These are phyloP conservation scores for Aspergillus oerlinghausenensis DNA, from an alignment of 2,329 filamentous ascomycete genomes.

Conservation along the genomic window DNA sequence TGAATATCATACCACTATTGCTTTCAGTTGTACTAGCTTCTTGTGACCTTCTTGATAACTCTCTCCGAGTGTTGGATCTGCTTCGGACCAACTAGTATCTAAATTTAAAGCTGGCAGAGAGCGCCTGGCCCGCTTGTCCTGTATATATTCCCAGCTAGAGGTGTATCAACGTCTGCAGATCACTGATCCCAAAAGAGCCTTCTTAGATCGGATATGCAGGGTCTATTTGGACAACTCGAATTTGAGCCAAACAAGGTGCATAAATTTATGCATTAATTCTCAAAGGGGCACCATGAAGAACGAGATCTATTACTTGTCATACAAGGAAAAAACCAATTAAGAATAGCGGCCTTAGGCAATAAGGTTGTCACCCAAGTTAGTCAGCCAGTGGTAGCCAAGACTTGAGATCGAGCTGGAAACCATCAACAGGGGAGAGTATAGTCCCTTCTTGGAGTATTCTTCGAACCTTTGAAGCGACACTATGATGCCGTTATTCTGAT, in stretches of 20 bases:
- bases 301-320: background rate
- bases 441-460: constrained; percentile 5
- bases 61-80: background rate
- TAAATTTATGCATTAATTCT: background rate
- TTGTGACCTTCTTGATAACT: background rate
- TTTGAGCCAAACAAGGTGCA: background rate
- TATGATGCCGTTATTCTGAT: constrained; percentile 4
- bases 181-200: background rate
- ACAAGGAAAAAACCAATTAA: background rate
- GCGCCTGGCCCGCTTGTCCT: background rate
- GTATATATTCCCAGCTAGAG: background rate
- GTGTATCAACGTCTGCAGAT: background rate
- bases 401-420: constrained; percentile 10
- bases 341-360: constrained; percentile 9
- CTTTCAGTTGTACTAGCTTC: background rate
- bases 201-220: background rate
- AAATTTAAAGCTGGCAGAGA: too few relatives aligned
- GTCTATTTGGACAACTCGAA: background rate
- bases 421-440: constrained; percentile 6
- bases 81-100: background rate
- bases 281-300: background rate
- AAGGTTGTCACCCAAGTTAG: constrained; percentile 9
- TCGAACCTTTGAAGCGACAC: background rate
- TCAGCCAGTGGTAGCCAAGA: constrained; percentile 13
- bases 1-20: background rate